Evolutionary conservation across 192 early-diverging fungal genomes (phyloP).

Genomic region (Linnemannia zychae): DNA sequence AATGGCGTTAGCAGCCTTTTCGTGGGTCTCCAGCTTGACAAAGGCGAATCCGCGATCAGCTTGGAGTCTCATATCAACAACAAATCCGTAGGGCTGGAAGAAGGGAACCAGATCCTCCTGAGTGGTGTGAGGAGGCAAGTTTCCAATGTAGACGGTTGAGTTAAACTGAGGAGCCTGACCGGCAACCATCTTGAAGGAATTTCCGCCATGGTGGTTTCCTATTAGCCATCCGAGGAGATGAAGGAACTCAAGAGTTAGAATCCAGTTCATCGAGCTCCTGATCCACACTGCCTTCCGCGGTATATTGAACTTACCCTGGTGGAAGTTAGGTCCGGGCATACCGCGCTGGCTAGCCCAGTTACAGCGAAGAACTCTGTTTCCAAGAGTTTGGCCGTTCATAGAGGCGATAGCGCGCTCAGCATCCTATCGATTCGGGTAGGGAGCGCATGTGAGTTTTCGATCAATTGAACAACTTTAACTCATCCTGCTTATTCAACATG

Average conservation of each 20-base stretch:
- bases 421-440: slow-evolving; percentile 59
- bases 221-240: background rate
- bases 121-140: slow-evolving; percentile 83
- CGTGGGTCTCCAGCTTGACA: slow-evolving; percentile 92
- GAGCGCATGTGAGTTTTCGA: background rate
- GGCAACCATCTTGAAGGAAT: slow-evolving; percentile 77
- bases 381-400: slow-evolving; percentile 87
- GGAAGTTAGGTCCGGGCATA: slow-evolving; percentile 58
- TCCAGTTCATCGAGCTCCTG: background rate
- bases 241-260: background rate
- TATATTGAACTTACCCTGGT: slow-evolving; percentile 39
- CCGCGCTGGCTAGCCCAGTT: slow-evolving; percentile 96
- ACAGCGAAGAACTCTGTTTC: slow-evolving; percentile 87
- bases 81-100: slow-evolving; percentile 85
- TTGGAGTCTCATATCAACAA: slow-evolving; percentile 86
- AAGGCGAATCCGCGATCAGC: slow-evolving; percentile 94
- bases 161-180: slow-evolving; percentile 85
- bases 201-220: slow-evolving; percentile 59
- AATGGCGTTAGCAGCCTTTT: slow-evolving; percentile 91
- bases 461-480: slow-evolving; percentile 7
- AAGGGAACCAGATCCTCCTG: slow-evolving; percentile 78
- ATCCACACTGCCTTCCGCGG: background rate
- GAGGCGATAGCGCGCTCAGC: slow-evolving; percentile 87
- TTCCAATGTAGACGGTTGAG: slow-evolving; percentile 92
- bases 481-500: background rate